Conservation (phyloP, 2,329 filamentous ascomycete species). For the Penicillium sp. region DNA sequence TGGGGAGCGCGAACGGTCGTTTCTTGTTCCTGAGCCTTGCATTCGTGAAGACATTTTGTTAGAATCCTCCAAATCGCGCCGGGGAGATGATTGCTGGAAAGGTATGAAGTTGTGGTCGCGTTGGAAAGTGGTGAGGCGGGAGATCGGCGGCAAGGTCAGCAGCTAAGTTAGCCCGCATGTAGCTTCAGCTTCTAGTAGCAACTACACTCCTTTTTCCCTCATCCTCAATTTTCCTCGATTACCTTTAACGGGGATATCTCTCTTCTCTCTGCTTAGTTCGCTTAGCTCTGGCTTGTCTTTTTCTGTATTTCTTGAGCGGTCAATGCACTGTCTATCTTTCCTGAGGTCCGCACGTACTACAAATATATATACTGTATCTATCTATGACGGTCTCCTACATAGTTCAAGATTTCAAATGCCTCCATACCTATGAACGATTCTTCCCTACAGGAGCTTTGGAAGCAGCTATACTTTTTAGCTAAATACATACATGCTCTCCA, state of each 20-base stretch:
- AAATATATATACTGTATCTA: too few relatives aligned
- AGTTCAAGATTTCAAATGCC: too few relatives aligned
- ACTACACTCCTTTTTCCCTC: neutral
- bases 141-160: slow-evolving; percentile 1
- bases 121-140: slow-evolving; percentile 5
- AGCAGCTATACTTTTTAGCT: too few relatives aligned
- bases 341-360: neutral
- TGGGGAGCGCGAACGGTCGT: slow-evolving; percentile 45
- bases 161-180: neutral
- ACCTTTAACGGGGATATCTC: neutral
- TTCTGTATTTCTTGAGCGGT: neutral
- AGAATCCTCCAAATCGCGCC: neutral
- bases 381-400: too few relatives aligned
- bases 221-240: neutral
- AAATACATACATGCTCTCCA: too few relatives aligned
- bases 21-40: slow-evolving; percentile 36
- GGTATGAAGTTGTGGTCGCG: neutral
- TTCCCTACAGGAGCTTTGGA: too few relatives aligned
- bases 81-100: neutral
- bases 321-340: neutral
- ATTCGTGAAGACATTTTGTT: slow-evolving; percentile 34
- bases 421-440: too few relatives aligned
- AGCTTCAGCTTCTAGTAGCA: neutral
- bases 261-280: neutral
- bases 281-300: neutral